Conservation (phyloP, 179 eudicot genomes). For the Corrigiola litoralis region DNA sequence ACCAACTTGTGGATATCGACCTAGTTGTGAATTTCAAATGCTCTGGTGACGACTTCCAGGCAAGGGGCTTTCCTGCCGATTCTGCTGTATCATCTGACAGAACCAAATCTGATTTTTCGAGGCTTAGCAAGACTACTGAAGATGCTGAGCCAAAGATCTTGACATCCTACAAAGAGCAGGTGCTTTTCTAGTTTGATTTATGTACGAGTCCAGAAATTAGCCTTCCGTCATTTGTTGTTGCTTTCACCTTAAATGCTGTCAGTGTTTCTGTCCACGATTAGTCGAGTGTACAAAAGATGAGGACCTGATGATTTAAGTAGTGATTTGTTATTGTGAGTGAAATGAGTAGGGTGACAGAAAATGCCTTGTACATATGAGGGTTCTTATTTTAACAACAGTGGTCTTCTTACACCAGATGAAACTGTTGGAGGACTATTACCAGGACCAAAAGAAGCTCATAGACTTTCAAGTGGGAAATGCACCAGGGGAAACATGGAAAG, state of each 20-base stretch:
- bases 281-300: neutral
- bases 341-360: too few species aligned
- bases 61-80: constrained; percentile 19
- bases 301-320: too few species aligned
- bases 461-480: constrained; percentile 42
- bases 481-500: constrained; percentile 47
- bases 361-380: too few species aligned
- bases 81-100: constrained; percentile 3
- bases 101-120: constrained; percentile 8
- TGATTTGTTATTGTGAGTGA: neutral
- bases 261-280: neutral
- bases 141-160: constrained; percentile 23
- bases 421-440: constrained; percentile 47
- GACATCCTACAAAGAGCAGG: constrained; percentile 27
- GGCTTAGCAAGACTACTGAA: constrained; percentile 12
- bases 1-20: constrained; percentile 74
- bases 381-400: neutral
- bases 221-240: neutral
- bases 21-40: constrained; percentile 81
- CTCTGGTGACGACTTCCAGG: constrained; percentile 31
- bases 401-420: constrained; percentile 26
- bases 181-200: constrained; percentile 3
- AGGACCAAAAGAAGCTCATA: constrained; percentile 40
- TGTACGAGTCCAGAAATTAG: neutral
- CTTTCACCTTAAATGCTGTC: neutral